Conservation (phyloP, 2,329 filamentous ascomycete species). For the Torrubiella hemipterigena region DNA sequence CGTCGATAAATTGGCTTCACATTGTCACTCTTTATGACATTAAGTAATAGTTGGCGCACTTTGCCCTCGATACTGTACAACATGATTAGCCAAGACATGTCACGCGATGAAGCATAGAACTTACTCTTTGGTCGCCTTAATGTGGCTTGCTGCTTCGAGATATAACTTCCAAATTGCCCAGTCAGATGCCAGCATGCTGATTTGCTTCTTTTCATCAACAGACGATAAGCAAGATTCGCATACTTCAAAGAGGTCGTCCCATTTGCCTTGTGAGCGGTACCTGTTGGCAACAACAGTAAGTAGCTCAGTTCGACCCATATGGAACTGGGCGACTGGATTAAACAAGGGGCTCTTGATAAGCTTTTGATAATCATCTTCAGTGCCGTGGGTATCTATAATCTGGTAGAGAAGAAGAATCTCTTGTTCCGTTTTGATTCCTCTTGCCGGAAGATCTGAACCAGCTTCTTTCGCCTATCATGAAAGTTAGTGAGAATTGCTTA, state of each 20-base stretch:
- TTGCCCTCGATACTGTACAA: conserved; percentile 14
- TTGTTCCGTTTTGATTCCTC: conserved; percentile 32
- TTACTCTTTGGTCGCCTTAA: too few relatives aligned
- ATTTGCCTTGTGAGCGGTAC: conserved; percentile 25
- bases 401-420: conserved; percentile 38
- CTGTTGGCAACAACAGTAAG: conserved; percentile 27
- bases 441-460: conserved; percentile 10
- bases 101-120: too few relatives aligned
- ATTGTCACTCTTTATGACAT: conserved; percentile 14
- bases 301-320: conserved; percentile 32
- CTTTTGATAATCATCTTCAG: conserved; percentile 26
- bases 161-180: conserved; percentile 27
- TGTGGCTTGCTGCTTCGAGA: conserved; percentile 27
- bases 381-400: conserved; percentile 30
- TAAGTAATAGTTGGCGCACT: conserved; percentile 18
- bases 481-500: not conserved
- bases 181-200: conserved; percentile 33
- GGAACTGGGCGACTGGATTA: conserved; percentile 30
- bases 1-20: conserved; percentile 26
- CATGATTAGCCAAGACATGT: too few relatives aligned
- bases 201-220: conserved; percentile 21
- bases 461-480: conserved; percentile 7
- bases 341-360: conserved; percentile 25
- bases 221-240: conserved; percentile 30
- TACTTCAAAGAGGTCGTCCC: conserved; percentile 28